These are phyloP conservation scores for Eucalyptus sp. DNA, from an alignment of 345 rosid genomes.

Conservation along the genomic window DNA sequence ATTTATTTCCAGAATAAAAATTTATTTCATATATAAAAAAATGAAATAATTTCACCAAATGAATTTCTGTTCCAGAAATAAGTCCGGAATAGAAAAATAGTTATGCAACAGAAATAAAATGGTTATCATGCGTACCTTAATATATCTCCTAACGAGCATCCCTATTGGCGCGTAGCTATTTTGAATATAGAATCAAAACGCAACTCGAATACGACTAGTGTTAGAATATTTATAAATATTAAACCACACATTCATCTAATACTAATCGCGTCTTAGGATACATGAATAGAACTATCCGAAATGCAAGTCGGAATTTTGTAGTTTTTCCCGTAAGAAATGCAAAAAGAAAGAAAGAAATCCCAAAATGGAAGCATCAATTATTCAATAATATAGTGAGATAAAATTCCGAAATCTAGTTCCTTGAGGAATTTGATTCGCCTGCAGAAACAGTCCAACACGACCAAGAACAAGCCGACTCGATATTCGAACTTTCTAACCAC, in stretches of 20 bases:
- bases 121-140: too few species aligned
- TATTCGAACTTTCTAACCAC: not conserved
- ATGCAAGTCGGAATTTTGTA: not conserved
- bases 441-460: not conserved
- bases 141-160: not conserved
- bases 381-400: not conserved
- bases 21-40: too few species aligned
- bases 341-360: not conserved
- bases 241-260: not conserved
- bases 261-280: not conserved
- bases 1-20: too few species aligned
- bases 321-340: not conserved
- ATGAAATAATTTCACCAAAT: too few species aligned
- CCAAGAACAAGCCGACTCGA: not conserved
- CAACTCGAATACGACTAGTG: not conserved
- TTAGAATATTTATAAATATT: not conserved
- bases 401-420: not conserved
- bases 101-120: accelerated
- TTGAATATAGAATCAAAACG: not conserved
- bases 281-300: not conserved
- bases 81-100: accelerated
- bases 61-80: accelerated
- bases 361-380: not conserved
- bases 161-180: not conserved
- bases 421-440: not conserved